Conservation (phyloP, 2,329 filamentous ascomycete species). For the Nannizzia gypsea region DNA sequence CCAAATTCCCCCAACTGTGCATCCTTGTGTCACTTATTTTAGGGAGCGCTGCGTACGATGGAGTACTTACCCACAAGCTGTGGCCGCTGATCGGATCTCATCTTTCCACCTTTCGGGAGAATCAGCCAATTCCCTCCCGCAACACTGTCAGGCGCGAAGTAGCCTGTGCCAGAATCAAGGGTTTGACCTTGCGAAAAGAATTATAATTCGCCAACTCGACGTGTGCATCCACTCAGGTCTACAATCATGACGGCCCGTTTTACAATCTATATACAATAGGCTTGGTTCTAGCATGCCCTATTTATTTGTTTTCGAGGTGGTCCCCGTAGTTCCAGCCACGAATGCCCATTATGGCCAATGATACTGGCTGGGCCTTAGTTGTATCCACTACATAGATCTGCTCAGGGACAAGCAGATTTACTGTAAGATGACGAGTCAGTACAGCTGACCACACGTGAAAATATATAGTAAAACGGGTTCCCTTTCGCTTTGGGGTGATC, state of each 20-base stretch:
- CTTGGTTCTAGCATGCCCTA: no score
- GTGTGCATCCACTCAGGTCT: no score
- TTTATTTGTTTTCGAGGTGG: not conserved
- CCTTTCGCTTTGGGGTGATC: not conserved
- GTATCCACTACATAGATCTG: no score
- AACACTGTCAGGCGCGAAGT: not conserved
- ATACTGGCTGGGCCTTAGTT: no score
- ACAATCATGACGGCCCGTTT: no score
- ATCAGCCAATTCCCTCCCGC: not conserved
- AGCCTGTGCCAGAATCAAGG: not conserved
- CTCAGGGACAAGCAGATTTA: not conserved
- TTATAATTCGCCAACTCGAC: not conserved
- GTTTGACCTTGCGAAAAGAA: not conserved
- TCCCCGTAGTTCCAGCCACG: not conserved
- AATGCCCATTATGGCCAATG: no score
- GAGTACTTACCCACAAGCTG: no score
- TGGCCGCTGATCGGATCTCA: no score
- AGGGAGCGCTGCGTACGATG: no score
- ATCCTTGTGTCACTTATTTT: no score
- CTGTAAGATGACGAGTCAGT: not conserved
- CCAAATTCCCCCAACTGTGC: no score
- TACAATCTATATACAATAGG: no score
- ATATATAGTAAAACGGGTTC: not conserved
- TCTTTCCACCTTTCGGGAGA: not conserved
- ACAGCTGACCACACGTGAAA: not conserved